phyloP scores from a whole-genome alignment of 2,329 filamentous ascomycete species.

The Pseudogymnoascus sp. region DNA sequence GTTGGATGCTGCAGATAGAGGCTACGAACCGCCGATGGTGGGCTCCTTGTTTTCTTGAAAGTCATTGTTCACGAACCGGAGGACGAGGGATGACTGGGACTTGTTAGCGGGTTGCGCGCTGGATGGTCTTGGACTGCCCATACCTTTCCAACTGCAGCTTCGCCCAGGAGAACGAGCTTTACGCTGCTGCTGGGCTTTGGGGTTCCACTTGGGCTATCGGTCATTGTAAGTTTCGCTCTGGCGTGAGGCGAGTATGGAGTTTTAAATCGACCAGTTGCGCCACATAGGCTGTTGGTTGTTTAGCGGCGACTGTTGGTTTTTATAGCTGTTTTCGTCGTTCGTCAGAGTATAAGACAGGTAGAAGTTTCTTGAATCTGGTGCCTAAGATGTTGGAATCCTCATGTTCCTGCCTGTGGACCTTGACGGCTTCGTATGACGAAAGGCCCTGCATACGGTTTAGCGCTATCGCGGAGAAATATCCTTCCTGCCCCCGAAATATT shows the following conservation, averaged over 20 bases:
- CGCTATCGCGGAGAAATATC: conserved; percentile 8
- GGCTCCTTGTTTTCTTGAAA: conserved; percentile 99
- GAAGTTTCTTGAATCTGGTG: neutral
- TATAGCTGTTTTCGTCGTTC: neutral
- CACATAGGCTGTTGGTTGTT: neutral
- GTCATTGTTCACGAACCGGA: conserved; percentile 98
- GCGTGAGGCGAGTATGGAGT: neutral
- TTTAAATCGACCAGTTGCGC: neutral
- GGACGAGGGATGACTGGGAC: conserved; percentile 83
- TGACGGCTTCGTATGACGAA: conserved; percentile 11
- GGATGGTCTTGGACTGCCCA: neutral
- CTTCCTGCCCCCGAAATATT: conserved; percentile 8
- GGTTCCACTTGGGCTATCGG: conserved; percentile 58
- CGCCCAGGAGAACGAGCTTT: conserved; percentile 94
- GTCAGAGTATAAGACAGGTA: neutral
- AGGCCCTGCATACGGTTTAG: conserved; percentile 8
- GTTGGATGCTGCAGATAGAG: neutral
- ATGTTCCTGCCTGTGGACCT: conserved; percentile 7
- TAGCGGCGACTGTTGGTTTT: neutral
- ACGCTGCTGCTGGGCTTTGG: conserved; percentile 99
- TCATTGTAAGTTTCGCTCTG: conserved; percentile 42
- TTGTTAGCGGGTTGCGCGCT: neutral
- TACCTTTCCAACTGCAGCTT: conserved; percentile 98
- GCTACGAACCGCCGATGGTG: conserved; percentile 78
- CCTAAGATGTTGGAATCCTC: conserved; percentile 6